Evolutionary conservation across 2,329 filamentous ascomycete genomes (phyloP).

Genomic region (Didymella lethalis): DNA sequence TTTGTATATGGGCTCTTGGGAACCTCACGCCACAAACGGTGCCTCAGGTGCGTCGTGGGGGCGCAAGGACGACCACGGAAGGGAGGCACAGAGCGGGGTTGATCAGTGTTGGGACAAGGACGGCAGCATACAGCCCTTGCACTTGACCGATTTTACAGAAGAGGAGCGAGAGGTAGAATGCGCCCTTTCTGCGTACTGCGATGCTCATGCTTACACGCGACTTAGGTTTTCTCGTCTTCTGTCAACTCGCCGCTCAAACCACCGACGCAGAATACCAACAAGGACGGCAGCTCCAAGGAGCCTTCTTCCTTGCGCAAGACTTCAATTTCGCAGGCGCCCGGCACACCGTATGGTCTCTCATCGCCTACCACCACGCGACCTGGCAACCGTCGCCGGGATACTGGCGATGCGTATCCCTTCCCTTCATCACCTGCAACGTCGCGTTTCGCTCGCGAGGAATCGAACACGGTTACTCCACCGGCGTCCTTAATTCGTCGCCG

Average conservation of each 20-base stretch:
- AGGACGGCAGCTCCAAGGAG: conserved; percentile 65
- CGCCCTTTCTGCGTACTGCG: neutral
- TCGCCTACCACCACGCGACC: conserved; percentile 79
- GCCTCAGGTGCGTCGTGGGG: conserved; percentile 70
- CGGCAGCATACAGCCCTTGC: conserved; percentile 74
- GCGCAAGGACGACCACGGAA: conserved; percentile 73
- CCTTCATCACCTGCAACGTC: conserved; percentile 67
- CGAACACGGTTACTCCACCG: conserved; percentile 66
- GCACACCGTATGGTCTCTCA: conserved; percentile 70
- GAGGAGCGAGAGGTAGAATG: conserved; percentile 69
- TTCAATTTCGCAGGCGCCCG: conserved; percentile 77
- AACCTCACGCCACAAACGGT: conserved; percentile 75
- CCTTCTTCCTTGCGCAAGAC: conserved; percentile 76
- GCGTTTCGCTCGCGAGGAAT: conserved; percentile 70
- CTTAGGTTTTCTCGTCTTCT: conserved; percentile 78
- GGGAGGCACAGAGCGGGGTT: conserved; percentile 78
- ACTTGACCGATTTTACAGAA: conserved; percentile 74
- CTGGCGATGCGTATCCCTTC: conserved; percentile 72
- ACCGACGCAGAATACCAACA: conserved; percentile 71
- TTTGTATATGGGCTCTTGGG: conserved; percentile 80
- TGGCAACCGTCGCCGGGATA: conserved; percentile 81
- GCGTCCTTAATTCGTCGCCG: conserved; percentile 67
- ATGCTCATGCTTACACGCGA: conserved; percentile 17
- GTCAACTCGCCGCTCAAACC: conserved; percentile 95
- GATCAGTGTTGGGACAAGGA: conserved; percentile 88